A percentile compares a stretch with the other conserved stretches of the same genome.
Conservation (phyloP, 108 stramenopile species). For the Nitzschia sp. region DNA sequence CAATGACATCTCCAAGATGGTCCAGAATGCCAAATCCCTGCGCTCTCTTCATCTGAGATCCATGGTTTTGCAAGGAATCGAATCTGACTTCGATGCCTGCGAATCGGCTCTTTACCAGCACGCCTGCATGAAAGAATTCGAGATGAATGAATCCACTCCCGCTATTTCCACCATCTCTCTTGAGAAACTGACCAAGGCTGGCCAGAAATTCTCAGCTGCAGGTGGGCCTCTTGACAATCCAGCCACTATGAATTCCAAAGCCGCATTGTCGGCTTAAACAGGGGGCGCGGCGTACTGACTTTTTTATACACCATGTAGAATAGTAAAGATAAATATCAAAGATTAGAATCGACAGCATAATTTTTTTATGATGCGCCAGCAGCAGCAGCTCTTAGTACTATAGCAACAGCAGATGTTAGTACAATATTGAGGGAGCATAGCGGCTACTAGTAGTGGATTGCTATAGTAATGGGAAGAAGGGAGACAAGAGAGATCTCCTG, state of each 20-base stretch:
- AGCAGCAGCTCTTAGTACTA: no score
- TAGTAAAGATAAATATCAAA: no score
- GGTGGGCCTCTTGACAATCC: background rate
- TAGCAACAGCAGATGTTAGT: no score
- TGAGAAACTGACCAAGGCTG: background rate
- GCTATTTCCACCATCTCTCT: background rate
- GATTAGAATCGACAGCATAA: no score
- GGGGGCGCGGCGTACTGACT: no score
- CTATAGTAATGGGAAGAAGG: no score
- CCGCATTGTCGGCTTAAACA: background rate
- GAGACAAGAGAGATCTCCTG: no score
- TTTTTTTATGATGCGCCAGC: no score
- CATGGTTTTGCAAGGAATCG: constrained; percentile 4
- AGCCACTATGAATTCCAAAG: background rate
- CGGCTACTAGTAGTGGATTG: no score
- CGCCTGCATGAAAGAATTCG: background rate
- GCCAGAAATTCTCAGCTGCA: background rate
- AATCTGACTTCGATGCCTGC: constrained; percentile 2
- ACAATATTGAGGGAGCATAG: no score
- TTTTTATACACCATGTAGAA: no score
- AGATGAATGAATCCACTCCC: background rate
- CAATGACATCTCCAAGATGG: background rate
- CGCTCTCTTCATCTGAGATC: background rate
- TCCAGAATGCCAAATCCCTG: background rate
- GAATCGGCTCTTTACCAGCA: background rate